These are phyloP conservation scores for Arxiozyma slooffiae DNA, from an alignment of 1,139 yeast species.

Conservation along the genomic window DNA sequence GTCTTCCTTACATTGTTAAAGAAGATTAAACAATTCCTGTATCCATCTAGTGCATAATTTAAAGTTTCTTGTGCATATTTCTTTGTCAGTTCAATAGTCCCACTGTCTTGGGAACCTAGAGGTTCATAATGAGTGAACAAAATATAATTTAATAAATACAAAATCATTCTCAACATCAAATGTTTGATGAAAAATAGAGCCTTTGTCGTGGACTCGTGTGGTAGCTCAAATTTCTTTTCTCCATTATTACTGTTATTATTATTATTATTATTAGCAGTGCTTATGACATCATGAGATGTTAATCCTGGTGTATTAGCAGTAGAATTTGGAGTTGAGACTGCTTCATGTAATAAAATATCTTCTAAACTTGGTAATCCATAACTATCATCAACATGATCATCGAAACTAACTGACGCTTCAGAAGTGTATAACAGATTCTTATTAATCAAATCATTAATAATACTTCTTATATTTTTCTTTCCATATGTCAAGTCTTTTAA, in stretches of 20 bases:
- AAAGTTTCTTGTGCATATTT: constrained; percentile 35
- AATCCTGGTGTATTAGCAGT: constrained; percentile 8
- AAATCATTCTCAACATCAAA: constrained; percentile 37
- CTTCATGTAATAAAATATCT: constrained; percentile 22
- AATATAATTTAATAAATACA: constrained; percentile 40
- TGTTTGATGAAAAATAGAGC: constrained; percentile 34
- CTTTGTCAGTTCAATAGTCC: constrained; percentile 29
- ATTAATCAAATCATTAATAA: constrained; percentile 22
- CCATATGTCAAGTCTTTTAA: constrained; percentile 30
- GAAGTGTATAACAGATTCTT: constrained; percentile 26
- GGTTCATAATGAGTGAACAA: constrained; percentile 39
- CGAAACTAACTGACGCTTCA: constrained; percentile 26
- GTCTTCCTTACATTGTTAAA: constrained; percentile 25
- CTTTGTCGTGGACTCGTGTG: constrained; percentile 32
- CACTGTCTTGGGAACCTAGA: constrained; percentile 32
- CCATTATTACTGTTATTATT: constrained; percentile 7
- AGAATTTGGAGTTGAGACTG: constrained; percentile 11
- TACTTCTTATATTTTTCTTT: constrained; percentile 23
- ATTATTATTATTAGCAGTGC: constrained; percentile 5
- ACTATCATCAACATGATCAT: constrained; percentile 23
- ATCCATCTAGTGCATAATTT: constrained; percentile 35
- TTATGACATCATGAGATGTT: constrained; percentile 8
- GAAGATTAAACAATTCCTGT: constrained; percentile 33
- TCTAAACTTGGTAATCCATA: constrained; percentile 33
- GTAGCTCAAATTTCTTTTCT: constrained; percentile 25